Evolutionary conservation across 2,329 filamentous ascomycete genomes (phyloP).

Genomic region (Coccinonectria pachysandricola): DNA sequence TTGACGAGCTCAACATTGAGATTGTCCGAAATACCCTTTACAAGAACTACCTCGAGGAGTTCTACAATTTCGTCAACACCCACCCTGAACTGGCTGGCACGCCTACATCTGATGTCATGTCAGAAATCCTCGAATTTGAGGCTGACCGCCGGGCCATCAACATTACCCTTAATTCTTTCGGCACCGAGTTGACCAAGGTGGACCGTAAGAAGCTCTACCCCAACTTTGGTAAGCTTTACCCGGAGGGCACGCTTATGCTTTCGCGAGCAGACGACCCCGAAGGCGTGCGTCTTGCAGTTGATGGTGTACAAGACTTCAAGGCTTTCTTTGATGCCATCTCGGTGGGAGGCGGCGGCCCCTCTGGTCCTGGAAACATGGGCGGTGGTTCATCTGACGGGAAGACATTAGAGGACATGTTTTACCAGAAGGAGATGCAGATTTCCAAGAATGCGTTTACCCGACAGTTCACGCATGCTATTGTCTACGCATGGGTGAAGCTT

Average conservation of each 20-base stretch:
- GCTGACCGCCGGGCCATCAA: conserved; percentile 95
- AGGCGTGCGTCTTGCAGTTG: conserved; percentile 84
- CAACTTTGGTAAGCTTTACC: conserved; percentile 79
- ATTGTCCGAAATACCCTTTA: conserved; percentile 97
- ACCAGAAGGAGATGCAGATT: conserved; percentile 99
- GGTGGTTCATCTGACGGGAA: conserved; percentile 72
- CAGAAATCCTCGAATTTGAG: conserved; percentile 91
- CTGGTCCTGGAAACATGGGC: conserved; percentile 73
- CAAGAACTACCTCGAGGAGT: conserved; percentile 99
- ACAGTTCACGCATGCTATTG: conserved; percentile 89
- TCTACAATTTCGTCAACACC: conserved; percentile 87
- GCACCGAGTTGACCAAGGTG: conserved; percentile 85
- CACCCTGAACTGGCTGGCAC: conserved; percentile 79
- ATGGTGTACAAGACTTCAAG: conserved; percentile 90
- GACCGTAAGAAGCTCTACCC: conserved; percentile 97
- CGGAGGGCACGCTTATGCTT: conserved; percentile 90
- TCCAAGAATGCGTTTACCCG: conserved; percentile 90
- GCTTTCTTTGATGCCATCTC: conserved; percentile 88
- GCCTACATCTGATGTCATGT: conserved; percentile 89
- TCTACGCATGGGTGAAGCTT: conserved; percentile 96
- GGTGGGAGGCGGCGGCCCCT: conserved; percentile 59
- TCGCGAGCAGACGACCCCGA: conserved; percentile 92
- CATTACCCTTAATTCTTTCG: conserved; percentile 97
- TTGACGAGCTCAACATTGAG: conserved; percentile 98
- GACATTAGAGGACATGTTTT: conserved; percentile 95